Conservation (phyloP, 1,139 yeast genomes). For the Zygosaccharomyces sapae region DNA sequence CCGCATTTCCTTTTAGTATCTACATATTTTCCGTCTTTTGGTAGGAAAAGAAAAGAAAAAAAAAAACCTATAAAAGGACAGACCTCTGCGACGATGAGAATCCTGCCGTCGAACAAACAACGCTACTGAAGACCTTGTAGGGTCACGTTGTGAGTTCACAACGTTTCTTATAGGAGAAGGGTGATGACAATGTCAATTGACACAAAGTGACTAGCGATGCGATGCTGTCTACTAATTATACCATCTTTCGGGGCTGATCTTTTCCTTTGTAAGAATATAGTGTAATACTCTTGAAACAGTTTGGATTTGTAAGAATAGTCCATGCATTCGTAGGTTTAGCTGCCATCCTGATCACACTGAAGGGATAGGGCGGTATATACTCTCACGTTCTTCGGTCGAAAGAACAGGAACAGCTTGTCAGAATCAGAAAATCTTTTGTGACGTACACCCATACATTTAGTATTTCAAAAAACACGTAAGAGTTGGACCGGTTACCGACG, state of each 20-base stretch:
- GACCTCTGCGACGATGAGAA: not conserved
- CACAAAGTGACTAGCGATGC: slow-evolving; percentile 39
- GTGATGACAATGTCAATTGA: slow-evolving; percentile 37
- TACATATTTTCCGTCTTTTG: not conserved
- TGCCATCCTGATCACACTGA: no score
- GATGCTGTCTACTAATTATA: slow-evolving; percentile 38
- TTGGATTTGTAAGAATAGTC: no score
- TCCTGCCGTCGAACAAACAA: not conserved
- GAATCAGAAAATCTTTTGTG: no score
- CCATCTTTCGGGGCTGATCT: slow-evolving; percentile 42
- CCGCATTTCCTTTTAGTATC: not conserved
- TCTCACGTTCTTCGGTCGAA: no score
- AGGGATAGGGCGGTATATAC: no score
- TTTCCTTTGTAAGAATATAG: slow-evolving; percentile 8
- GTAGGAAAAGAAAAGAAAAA: not conserved
- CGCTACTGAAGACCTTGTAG: not conserved
- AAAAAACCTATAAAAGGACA: slow-evolving; percentile 7
- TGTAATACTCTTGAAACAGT: not conserved
- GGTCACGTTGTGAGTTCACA: slow-evolving; percentile 8
- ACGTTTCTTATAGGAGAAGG: slow-evolving; percentile 10
- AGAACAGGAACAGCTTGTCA: no score
- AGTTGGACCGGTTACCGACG: no score
- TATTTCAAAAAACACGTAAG: no score
- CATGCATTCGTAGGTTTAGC: no score
- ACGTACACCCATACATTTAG: slow-evolving; percentile 2